Evolutionary conservation across 805 yeast genomes (phyloP), one percentile per base, ranked within the genome.

Genomic region (Sugiyamaella smithiae): DNA sequence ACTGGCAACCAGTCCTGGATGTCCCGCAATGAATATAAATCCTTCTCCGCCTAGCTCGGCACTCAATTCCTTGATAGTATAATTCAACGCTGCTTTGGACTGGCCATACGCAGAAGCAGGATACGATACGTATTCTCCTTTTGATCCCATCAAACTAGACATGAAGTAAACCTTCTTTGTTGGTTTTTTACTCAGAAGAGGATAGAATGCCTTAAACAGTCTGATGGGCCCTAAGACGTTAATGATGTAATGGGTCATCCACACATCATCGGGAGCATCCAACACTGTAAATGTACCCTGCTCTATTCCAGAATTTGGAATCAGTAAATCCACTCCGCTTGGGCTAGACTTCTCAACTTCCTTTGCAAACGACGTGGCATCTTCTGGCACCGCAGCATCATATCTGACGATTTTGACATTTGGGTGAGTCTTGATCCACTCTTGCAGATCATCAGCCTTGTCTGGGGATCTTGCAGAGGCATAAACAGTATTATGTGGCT

Each of bases 1-100:
- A 32, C 69, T 67, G 8, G 47, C 16, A 8, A 72, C 74, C 8
- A 59, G 25, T 29, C 76, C 75, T 1, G 77, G 77, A 45, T 69
- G 71, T n/a, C 69, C 11, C 9, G 70, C 54, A 19, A 68, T 52
- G 38, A 65, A 58, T 7, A 56, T 62, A 47, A 61, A 67, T 0
- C 60, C 65, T 29, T 64, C 62, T 1, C 38, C 41, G 6, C 45
- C 52, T 25, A 62, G 41, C 43, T 70, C 72, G 26, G 14, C 12
- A 28, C 65, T 51, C 26, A 70, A 35, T 23, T 60, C 60, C 40
- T 54, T 60, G 7, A 57, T 57, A 11, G 63, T 48, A 53, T 59
- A 64, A 58, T 70, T 69, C 48, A 69, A 49, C 1, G 70, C 74
- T 5, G 72, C 69, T 55, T 71, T 70, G 12, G 71, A 63, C 31